Evolutionary conservation across 352 stramenopile species (phyloP).

Genomic region (Globisporangium cederbergense): DNA sequence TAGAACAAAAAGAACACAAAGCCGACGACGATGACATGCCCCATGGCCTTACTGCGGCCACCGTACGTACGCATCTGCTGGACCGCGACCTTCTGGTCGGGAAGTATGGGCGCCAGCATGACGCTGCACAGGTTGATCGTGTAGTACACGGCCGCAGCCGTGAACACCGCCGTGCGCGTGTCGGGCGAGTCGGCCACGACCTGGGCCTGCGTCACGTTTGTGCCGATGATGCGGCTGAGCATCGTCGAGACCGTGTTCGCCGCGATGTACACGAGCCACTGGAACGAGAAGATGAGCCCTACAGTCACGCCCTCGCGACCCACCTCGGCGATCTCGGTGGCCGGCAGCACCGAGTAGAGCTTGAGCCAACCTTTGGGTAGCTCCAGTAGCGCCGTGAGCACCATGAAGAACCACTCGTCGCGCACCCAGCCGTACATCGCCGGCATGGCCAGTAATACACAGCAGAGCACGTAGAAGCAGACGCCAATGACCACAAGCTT

Average conservation of each 20-base stretch:
- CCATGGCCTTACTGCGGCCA: slow-evolving; percentile 27
- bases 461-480: slow-evolving; percentile 26
- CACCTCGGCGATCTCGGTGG: slow-evolving; percentile 51
- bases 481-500: slow-evolving; percentile 27
- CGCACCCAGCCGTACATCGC: slow-evolving; percentile 35
- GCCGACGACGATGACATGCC: slow-evolving; percentile 21
- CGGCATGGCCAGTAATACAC: slow-evolving; percentile 28
- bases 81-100: slow-evolving; percentile 34
- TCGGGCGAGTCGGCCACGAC: slow-evolving; percentile 23
- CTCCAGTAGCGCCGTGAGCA: slow-evolving; percentile 25
- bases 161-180: slow-evolving; percentile 27
- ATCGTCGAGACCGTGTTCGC: slow-evolving; percentile 24
- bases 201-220: slow-evolving; percentile 18
- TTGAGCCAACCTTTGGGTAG: slow-evolving; percentile 38
- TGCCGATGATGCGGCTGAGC: slow-evolving; percentile 27
- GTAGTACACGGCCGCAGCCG: slow-evolving; percentile 19
- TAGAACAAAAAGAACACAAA: slow-evolving; percentile 32
- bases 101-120: slow-evolving; percentile 25
- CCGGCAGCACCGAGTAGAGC: slow-evolving; percentile 36
- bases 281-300: slow-evolving; percentile 44
- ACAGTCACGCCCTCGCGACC: slow-evolving; percentile 53
- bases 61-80: slow-evolving; percentile 39
- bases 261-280: slow-evolving; percentile 31
- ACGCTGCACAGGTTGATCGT: slow-evolving; percentile 28
- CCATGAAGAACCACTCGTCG: slow-evolving; percentile 38